phyloP scores from a whole-genome alignment of 164 flowering plant species.

The Aristolochia contorta region DNA sequence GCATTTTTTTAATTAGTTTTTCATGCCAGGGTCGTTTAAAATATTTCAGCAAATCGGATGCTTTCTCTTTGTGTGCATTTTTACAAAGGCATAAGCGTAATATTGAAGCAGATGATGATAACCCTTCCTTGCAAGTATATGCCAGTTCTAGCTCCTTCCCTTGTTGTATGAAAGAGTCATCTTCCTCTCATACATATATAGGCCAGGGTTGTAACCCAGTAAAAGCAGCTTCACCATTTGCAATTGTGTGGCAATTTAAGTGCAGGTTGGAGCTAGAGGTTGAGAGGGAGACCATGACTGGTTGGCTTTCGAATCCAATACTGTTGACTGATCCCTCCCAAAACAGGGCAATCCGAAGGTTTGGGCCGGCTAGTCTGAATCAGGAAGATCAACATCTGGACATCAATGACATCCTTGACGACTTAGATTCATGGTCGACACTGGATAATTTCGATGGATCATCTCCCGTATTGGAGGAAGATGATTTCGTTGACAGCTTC shows the following conservation, averaged over 20 bases:
- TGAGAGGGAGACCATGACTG: conserved; percentile 16
- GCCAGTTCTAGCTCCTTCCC: background rate
- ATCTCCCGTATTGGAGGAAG: conserved; percentile 25
- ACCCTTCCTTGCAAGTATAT: background rate
- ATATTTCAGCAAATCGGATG: background rate
- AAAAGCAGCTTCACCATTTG: background rate
- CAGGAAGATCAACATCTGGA: conserved; percentile 23
- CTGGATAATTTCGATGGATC: conserved; percentile 9
- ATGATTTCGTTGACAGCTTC: conserved; percentile 43
- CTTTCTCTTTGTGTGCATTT: background rate
- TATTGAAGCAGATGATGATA: no score
- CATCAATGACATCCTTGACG: conserved; percentile 19
- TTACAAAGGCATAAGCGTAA: background rate
- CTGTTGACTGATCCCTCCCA: conserved; percentile 25
- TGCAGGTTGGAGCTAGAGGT: background rate
- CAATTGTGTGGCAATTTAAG: background rate
- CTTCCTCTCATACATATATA: background rate
- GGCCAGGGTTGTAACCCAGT: no score
- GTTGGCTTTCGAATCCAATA: conserved; percentile 20
- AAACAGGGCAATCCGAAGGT: conserved; percentile 38
- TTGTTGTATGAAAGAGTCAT: background rate
- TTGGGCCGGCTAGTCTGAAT: conserved; percentile 38
- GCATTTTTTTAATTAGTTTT: background rate
- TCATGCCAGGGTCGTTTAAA: background rate
- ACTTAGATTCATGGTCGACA: conserved; percentile 17